phyloP scores from a whole-genome alignment of 345 rosid species.

The Acer negundo region DNA sequence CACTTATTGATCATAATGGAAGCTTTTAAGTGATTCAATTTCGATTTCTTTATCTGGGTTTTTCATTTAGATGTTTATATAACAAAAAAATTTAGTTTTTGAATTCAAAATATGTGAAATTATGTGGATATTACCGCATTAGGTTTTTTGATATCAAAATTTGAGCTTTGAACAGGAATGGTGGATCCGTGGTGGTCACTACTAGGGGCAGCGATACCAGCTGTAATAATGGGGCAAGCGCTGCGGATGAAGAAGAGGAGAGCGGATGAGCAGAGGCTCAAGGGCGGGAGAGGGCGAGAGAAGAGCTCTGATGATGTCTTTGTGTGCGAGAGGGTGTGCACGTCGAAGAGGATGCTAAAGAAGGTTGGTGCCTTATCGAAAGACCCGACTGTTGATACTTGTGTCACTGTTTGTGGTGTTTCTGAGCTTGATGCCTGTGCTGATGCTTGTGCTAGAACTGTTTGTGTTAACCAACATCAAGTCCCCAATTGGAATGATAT shows the following conservation, averaged over 20 bases:
- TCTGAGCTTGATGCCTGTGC: conserved; percentile 67
- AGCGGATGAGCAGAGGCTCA: conserved; percentile 53
- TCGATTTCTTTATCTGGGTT: background rate
- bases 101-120: too few relatives aligned
- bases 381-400: conserved; percentile 55
- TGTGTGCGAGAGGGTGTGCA: conserved; percentile 75
- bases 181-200: conserved; percentile 66
- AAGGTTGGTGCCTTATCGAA: conserved; percentile 62
- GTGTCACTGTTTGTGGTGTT: conserved; percentile 68
- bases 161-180: conserved; percentile 31
- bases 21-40: background rate
- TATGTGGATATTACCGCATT: background rate
- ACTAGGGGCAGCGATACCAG: conserved; percentile 59
- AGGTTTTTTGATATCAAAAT: background rate
- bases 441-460: conserved; percentile 63
- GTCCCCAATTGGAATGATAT: conserved; percentile 71
- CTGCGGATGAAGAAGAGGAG: conserved; percentile 52
- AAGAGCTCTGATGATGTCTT: conserved; percentile 60
- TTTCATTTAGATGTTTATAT: background rate
- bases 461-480: conserved; percentile 64
- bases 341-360: conserved; percentile 66
- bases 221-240: conserved; percentile 53
- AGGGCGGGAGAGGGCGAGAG: conserved; percentile 52
- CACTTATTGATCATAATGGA: background rate
- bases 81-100: background rate